phyloP scores from a whole-genome alignment of 495 filamentous ascomycete species.

The Podospora tetraspora region DNA sequence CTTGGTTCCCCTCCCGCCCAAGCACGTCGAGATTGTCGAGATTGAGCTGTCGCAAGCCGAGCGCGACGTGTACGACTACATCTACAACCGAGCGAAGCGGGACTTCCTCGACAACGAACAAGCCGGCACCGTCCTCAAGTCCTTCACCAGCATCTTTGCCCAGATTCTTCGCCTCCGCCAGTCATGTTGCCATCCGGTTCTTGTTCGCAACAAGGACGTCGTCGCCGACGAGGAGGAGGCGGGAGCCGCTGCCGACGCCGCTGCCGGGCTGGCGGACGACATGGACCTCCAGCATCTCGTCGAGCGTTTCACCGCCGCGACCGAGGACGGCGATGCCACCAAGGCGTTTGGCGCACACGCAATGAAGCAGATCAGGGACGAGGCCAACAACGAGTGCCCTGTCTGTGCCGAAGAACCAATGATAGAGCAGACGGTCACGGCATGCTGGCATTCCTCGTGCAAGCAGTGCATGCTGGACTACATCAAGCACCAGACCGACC shows the following conservation, averaged over 20 bases:
- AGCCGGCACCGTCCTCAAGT: conserved; percentile 86
- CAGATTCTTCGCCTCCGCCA: conserved; percentile 93
- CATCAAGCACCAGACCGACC: conserved; percentile 76
- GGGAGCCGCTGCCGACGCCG: conserved; percentile 69
- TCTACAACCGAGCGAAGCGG: conserved; percentile 74
- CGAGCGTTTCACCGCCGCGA: conserved; percentile 67
- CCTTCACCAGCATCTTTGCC: conserved; percentile 92
- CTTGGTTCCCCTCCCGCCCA: conserved; percentile 77
- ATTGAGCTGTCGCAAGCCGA: conserved; percentile 79
- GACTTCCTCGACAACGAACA: conserved; percentile 81
- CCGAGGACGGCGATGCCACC: conserved; percentile 57
- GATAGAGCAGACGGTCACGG: conserved; percentile 86
- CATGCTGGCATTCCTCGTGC: conserved; percentile 96
- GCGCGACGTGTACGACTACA: conserved; percentile 84
- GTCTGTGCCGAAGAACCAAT: conserved; percentile 94
- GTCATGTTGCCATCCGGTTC: conserved; percentile 85
- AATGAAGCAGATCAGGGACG: conserved; percentile 82
- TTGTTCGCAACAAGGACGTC: conserved; percentile 78
- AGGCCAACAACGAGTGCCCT: conserved; percentile 83
- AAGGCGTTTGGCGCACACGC: conserved; percentile 81
- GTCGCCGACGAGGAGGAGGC: conserved; percentile 86
- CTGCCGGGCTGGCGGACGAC: conserved; percentile 81
- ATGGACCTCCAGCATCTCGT: conserved; percentile 91
- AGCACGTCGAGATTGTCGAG: conserved; percentile 74
- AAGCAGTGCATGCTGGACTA: conserved; percentile 84